Conservation (phyloP, 2,329 filamentous ascomycete species). For the Fusarium hainanense region DNA sequence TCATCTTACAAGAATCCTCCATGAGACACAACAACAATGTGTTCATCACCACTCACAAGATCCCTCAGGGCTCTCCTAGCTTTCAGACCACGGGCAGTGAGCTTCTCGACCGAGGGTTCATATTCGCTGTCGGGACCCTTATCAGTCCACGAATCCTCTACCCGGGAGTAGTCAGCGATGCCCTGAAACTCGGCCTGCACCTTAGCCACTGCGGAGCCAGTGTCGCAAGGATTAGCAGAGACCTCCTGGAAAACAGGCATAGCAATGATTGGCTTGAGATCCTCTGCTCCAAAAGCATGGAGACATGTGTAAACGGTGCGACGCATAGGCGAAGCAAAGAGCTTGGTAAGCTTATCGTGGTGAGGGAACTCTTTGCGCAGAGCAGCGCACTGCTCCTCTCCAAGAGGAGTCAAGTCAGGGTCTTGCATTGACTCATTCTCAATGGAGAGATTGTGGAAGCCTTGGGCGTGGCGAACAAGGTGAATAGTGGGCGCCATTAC, state of each 20-base stretch:
- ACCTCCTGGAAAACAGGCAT: slow-evolving; percentile 85
- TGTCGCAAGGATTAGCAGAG: slow-evolving; percentile 79
- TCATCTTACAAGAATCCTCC: slow-evolving; percentile 73
- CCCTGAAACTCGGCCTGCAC: slow-evolving; percentile 71
- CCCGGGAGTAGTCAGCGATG: slow-evolving; percentile 70
- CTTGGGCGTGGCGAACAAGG: slow-evolving; percentile 79
- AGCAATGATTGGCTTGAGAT: slow-evolving; percentile 65
- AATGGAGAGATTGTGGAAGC: slow-evolving; percentile 80
- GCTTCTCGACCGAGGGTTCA: slow-evolving; percentile 61
- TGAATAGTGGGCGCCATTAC: slow-evolving; percentile 68
- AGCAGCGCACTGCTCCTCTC: slow-evolving; percentile 76
- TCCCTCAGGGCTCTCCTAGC: slow-evolving; percentile 69
- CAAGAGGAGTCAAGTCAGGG: slow-evolving; percentile 80
- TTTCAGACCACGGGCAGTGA: slow-evolving; percentile 70
- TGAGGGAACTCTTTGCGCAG: slow-evolving; percentile 73
- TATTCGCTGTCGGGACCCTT: slow-evolving; percentile 64
- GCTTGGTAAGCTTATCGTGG: slow-evolving; percentile 72
- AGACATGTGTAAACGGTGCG: slow-evolving; percentile 84
- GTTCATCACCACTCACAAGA: slow-evolving; percentile 62
- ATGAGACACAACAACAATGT: slow-evolving; percentile 83
- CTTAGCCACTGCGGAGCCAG: slow-evolving; percentile 67
- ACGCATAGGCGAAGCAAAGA: slow-evolving; percentile 82
- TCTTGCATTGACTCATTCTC: slow-evolving; percentile 81
- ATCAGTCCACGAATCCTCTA: slow-evolving; percentile 76
- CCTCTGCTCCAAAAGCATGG: slow-evolving; percentile 70